These are phyloP conservation scores for Backusella mclennaniae DNA, from an alignment of 192 early-diverging fungal species.

Conservation along the genomic window DNA sequence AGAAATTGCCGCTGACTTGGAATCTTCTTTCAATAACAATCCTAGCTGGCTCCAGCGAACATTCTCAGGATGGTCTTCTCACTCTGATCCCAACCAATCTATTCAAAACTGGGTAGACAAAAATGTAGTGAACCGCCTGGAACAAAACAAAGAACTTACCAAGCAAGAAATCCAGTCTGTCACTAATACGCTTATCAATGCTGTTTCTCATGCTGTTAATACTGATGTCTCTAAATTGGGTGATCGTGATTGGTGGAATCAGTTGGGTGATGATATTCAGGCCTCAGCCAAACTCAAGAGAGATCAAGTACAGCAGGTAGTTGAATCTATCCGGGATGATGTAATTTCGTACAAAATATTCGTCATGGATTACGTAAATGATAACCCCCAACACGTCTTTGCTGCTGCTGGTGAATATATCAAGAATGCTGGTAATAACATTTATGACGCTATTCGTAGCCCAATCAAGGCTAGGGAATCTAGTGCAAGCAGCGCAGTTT, in stretches of 20 bases:
- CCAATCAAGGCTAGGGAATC: background rate
- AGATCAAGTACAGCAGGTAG: background rate
- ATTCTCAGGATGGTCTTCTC: background rate
- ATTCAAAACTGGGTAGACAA: background rate
- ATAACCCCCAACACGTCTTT: slow-evolving; percentile 1
- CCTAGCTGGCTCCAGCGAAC: slow-evolving; percentile 21
- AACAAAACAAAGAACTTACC: slow-evolving; percentile 13
- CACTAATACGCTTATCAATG: background rate
- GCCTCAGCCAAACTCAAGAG: background rate
- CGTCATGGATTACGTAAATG: slow-evolving; percentile 14
- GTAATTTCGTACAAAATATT: slow-evolving; percentile 6
- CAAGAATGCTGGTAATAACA: slow-evolving; percentile 4
- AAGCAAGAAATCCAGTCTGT: slow-evolving; percentile 5
- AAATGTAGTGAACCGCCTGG: background rate
- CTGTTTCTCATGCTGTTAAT: background rate
- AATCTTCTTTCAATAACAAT: background rate
- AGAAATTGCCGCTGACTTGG: slow-evolving; percentile 18
- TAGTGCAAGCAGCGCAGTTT: background rate
- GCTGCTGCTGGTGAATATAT: slow-evolving; percentile 8
- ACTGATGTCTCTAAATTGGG: slow-evolving; percentile 3
- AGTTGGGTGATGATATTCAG: background rate
- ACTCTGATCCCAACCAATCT: background rate
- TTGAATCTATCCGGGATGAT: background rate
- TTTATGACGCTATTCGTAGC: background rate
- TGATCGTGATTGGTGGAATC: slow-evolving; percentile 9